These are phyloP conservation scores for Micractinium sp. DNA, from an alignment of 139 green algal genomes.

Conservation along the genomic window DNA sequence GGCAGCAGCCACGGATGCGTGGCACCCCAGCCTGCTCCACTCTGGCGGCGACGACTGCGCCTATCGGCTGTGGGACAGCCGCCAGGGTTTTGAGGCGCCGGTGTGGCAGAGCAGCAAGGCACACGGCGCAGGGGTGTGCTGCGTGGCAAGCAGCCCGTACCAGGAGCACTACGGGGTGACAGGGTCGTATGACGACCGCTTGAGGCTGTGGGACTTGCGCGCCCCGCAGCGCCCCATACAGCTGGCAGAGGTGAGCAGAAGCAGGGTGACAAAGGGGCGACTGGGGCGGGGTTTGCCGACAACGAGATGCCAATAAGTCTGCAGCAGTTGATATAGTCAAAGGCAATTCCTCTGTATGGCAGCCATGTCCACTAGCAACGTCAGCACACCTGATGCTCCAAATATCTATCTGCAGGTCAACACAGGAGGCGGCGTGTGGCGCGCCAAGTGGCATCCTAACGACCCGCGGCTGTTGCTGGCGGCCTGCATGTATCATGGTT, in stretches of 20 bases:
- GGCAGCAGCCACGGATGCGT: slow-evolving; percentile 53
- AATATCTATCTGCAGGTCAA: slow-evolving; percentile 43
- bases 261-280: neutral
- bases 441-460: slow-evolving; percentile 77
- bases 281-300: neutral
- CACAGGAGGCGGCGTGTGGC: slow-evolving; percentile 86
- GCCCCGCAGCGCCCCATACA: slow-evolving; percentile 42
- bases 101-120: slow-evolving; percentile 33
- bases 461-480: slow-evolving; percentile 65
- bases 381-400: neutral
- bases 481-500: slow-evolving; percentile 90
- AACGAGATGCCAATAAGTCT: too few species aligned
- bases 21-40: slow-evolving; percentile 56
- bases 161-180: slow-evolving; percentile 71
- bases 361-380: too few species aligned
- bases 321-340: too few species aligned
- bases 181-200: slow-evolving; percentile 88
- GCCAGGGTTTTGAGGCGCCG: slow-evolving; percentile 13
- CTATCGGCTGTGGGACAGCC: slow-evolving; percentile 71
- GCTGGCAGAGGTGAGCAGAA: slow-evolving; percentile 22
- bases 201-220: slow-evolving; percentile 84
- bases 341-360: too few species aligned
- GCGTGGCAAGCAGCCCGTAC: slow-evolving; percentile 61
- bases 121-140: slow-evolving; percentile 88
- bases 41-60: slow-evolving; percentile 74